A percentile compares a stretch with the other conserved stretches of the same genome.
Evolutionary conservation across 768 basidiomycete genomes (phyloP).

Genomic region (Panellus pusillus): DNA sequence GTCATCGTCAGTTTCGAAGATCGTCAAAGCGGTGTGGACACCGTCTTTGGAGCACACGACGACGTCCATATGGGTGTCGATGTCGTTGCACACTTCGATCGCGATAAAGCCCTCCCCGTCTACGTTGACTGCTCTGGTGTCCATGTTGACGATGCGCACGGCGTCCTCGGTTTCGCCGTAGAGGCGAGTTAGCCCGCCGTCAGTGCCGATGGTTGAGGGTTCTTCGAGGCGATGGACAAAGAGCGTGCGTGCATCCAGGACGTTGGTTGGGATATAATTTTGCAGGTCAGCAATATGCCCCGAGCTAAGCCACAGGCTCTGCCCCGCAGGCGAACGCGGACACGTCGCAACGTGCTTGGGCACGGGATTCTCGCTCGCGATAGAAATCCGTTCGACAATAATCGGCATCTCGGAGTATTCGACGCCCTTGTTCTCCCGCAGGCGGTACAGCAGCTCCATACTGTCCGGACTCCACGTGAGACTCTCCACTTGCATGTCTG

Average conservation of each 20-base stretch:
- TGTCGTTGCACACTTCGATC: slow-evolving; percentile 42
- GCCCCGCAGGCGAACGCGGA: slow-evolving; percentile 34
- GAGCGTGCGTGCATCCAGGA: slow-evolving; percentile 33
- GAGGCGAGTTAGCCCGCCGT: slow-evolving; percentile 19
- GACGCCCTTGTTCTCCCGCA: slow-evolving; percentile 27
- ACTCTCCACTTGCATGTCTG: slow-evolving; percentile 31
- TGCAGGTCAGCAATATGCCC: slow-evolving; percentile 32
- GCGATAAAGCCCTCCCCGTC: slow-evolving; percentile 24
- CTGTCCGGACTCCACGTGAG: slow-evolving; percentile 35
- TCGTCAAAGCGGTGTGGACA: slow-evolving; percentile 19
- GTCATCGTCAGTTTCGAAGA: slow-evolving; percentile 33
- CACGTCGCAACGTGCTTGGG: slow-evolving; percentile 27
- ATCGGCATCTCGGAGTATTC: slow-evolving; percentile 34
- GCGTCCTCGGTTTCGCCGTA: slow-evolving; percentile 33
- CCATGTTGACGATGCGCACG: slow-evolving; percentile 37
- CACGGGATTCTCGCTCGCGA: slow-evolving; percentile 12
- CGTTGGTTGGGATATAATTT: slow-evolving; percentile 29
- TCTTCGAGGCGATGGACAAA: slow-evolving; percentile 24
- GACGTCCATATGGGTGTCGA: slow-evolving; percentile 39
- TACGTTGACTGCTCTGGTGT: slow-evolving; percentile 7
- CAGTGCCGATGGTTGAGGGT: slow-evolving; percentile 3
- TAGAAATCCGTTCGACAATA: slow-evolving; percentile 27
- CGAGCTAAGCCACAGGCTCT: slow-evolving; percentile 30
- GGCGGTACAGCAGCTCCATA: slow-evolving; percentile 30
- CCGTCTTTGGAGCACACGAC: slow-evolving; percentile 25